Conservation (phyloP, 768 basidiomycete species). For the Psilocybe subaeruginosa region DNA sequence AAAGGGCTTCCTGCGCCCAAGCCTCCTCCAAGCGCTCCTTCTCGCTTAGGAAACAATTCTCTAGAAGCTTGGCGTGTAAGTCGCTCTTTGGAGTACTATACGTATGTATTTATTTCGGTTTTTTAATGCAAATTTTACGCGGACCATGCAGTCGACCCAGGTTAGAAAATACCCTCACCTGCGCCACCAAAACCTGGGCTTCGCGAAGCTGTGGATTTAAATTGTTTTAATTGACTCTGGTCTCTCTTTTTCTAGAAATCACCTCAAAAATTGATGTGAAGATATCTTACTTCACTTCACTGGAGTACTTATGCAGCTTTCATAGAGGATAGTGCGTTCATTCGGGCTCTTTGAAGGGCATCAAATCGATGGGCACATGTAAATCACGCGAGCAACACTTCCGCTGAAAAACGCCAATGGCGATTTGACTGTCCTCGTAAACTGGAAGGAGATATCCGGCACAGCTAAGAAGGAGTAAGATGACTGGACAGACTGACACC, state of each 20-base stretch:
- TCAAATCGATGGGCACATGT: neutral
- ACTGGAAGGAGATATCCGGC: neutral
- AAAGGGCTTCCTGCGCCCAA: neutral
- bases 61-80: constrained; percentile 1
- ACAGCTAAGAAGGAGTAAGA: constrained; percentile 1
- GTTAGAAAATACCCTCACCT: neutral
- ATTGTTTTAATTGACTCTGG: too few species aligned
- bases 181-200: neutral
- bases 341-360: neutral
- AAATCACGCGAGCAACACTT: neutral
- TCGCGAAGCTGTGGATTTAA: neutral
- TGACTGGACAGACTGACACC: neutral
- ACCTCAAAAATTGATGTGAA: too few species aligned
- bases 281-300: neutral
- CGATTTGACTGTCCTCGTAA: neutral
- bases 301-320: neutral
- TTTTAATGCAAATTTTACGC: neutral
- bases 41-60: neutral
- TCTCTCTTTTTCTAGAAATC: too few species aligned
- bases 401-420: neutral
- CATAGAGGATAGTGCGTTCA: neutral
- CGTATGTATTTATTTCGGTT: neutral
- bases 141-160: neutral
- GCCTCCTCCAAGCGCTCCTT: neutral
- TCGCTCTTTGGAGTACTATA: neutral